Conservation (phyloP, 352 stramenopile genomes). For the Pythium phragmitis region DNA sequence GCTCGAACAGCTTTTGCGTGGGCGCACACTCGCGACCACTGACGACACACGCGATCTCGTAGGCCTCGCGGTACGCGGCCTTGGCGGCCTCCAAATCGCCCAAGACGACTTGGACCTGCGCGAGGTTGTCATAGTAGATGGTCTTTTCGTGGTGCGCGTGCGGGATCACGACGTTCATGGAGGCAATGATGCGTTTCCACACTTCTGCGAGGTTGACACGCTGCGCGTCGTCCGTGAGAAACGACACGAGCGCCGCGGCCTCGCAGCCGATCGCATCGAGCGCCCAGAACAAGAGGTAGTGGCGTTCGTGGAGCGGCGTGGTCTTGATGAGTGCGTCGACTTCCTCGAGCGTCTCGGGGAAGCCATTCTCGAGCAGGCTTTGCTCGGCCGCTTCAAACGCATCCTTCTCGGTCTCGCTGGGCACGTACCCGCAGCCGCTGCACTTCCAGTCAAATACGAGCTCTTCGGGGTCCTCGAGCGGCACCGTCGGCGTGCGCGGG, state of each 20-base stretch:
- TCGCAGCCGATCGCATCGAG: slow-evolving; percentile 72
- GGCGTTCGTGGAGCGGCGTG: slow-evolving; percentile 54
- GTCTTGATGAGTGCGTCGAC: slow-evolving; percentile 47
- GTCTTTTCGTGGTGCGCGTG: slow-evolving; percentile 75
- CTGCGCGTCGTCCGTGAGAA: slow-evolving; percentile 37
- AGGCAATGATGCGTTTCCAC: slow-evolving; percentile 64
- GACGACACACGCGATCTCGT: slow-evolving; percentile 58
- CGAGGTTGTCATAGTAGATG: slow-evolving; percentile 85
- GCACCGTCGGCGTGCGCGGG: slow-evolving; percentile 25
- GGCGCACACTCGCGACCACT: slow-evolving; percentile 60
- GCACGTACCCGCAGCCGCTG: slow-evolving; percentile 38
- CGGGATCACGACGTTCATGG: slow-evolving; percentile 72
- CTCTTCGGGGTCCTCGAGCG: slow-evolving; percentile 34
- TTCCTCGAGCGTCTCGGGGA: slow-evolving; percentile 59
- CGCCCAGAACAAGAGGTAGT: slow-evolving; percentile 81
- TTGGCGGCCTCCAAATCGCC: slow-evolving; percentile 50
- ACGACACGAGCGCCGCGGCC: slow-evolving; percentile 34
- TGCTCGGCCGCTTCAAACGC: slow-evolving; percentile 48
- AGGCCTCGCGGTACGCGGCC: slow-evolving; percentile 53
- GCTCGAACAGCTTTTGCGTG: slow-evolving; percentile 54
- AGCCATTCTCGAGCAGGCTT: slow-evolving; percentile 53
- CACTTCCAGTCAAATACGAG: slow-evolving; percentile 63
- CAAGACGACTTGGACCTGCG: slow-evolving; percentile 66
- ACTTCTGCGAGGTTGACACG: slow-evolving; percentile 44
- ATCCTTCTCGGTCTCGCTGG: slow-evolving; percentile 32